phyloP scores from a whole-genome alignment of 192 early-diverging fungal species.

The Helicostylum pulchrum region DNA sequence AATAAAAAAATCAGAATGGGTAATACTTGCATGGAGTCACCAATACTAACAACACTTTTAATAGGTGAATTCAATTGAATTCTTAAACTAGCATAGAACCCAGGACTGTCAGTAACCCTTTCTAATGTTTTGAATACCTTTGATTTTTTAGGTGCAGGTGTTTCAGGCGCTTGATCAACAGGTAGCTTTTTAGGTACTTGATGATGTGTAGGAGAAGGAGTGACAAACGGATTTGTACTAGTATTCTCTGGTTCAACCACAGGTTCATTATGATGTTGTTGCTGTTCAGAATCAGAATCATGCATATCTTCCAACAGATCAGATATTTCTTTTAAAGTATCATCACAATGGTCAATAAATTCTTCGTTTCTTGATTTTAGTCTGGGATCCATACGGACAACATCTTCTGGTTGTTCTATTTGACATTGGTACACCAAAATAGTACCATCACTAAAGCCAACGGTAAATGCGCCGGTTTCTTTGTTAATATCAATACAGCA shows the following conservation, averaged over 20 bases:
- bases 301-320: slow-evolving; percentile 16
- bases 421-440: slow-evolving; percentile 23
- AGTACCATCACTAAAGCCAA: slow-evolving; percentile 35
- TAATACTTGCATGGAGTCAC: slow-evolving; percentile 13
- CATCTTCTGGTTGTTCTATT: neutral
- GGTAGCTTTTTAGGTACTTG: neutral
- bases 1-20: neutral
- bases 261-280: neutral
- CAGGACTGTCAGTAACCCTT: neutral
- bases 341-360: slow-evolving; percentile 13
- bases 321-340: slow-evolving; percentile 16
- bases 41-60: slow-evolving; percentile 11
- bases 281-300: neutral
- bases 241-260: neutral
- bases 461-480: slow-evolving; percentile 19
- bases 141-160: slow-evolving; percentile 1
- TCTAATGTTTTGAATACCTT: neutral
- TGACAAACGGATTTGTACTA: neutral
- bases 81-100: slow-evolving; percentile 2
- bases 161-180: neutral
- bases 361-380: slow-evolving; percentile 5
- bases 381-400: neutral
- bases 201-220: neutral
- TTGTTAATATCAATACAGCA: slow-evolving; percentile 33
- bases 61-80: neutral